These are phyloP conservation scores for Fomitopsis palustris DNA, from an alignment of 1,284 basidiomycete species.

Conservation along the genomic window DNA sequence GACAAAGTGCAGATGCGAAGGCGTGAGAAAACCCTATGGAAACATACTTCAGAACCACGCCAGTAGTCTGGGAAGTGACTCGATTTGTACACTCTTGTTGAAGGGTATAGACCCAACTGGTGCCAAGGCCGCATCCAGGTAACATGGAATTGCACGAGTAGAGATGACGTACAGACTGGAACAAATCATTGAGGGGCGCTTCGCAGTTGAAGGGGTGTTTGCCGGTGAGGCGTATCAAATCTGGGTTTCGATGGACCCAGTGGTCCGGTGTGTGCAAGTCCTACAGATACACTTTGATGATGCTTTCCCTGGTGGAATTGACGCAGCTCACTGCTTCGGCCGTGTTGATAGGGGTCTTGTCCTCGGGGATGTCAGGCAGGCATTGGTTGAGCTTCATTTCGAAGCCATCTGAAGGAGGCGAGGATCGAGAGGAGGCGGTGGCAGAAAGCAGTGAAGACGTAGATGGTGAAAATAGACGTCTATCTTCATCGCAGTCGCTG, in stretches of 20 bases:
- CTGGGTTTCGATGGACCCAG: conserved; percentile 37
- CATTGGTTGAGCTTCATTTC: too few relatives aligned
- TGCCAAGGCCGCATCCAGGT: too few relatives aligned
- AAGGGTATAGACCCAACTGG: too few relatives aligned
- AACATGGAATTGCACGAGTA: background rate
- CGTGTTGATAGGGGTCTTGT: conserved; percentile 9
- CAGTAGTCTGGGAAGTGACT: background rate
- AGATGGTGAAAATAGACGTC: background rate
- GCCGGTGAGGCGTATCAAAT: conserved; percentile 51
- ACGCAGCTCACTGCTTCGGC: conserved; percentile 13
- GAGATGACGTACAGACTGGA: conserved; percentile 30
- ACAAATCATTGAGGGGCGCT: conserved; percentile 46
- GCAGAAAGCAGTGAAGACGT: background rate
- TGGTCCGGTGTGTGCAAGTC: conserved; percentile 38
- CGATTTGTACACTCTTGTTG: too few relatives aligned
- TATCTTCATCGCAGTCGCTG: background rate
- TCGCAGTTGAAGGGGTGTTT: conserved; percentile 66
- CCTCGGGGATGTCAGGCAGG: conserved; percentile 13
- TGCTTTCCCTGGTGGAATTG: too few relatives aligned
- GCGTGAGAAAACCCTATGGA: conserved; percentile 56
- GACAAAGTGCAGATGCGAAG: conserved; percentile 62
- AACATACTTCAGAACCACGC: background rate
- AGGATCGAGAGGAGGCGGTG: background rate
- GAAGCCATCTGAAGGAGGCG: background rate
- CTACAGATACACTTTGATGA: conserved; percentile 7